Percentiles rank a stretch among this genome's conserved stretches.
Conservation (phyloP, 768 basidiomycete genomes). For the Collybia nuda region DNA sequence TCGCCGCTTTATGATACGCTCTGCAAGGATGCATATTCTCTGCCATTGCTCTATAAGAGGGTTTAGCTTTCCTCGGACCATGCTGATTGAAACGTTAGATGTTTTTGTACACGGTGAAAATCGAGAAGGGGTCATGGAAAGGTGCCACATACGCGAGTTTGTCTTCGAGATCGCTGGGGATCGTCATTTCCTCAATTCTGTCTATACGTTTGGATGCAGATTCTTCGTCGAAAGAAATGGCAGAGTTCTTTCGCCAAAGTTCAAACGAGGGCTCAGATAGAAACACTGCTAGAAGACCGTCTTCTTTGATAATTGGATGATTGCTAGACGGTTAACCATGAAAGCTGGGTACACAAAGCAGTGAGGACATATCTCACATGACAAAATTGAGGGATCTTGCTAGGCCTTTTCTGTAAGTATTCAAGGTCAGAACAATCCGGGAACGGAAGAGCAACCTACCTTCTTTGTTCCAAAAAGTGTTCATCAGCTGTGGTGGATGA, state of each 20-base stretch:
- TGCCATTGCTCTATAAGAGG: conserved; percentile 90
- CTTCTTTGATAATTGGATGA: conserved; percentile 89
- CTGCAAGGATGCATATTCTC: conserved; percentile 81
- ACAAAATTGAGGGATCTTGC: conserved; percentile 78
- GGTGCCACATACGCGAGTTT: conserved; percentile 65
- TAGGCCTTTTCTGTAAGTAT: conserved; percentile 65
- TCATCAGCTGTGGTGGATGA: conserved; percentile 63
- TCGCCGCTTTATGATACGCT: conserved; percentile 86
- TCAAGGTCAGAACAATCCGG: background rate
- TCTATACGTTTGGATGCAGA: conserved; percentile 78
- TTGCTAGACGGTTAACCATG: conserved; percentile 48
- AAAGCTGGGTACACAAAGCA: background rate
- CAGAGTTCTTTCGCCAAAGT: conserved; percentile 78
- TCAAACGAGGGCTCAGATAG: conserved; percentile 84
- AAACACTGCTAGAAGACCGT: conserved; percentile 80
- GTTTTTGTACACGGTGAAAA: background rate
- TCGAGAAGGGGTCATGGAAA: background rate
- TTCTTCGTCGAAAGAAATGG: conserved; percentile 85
- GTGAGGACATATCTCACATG: conserved; percentile 38
- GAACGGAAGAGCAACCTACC: conserved; percentile 35
- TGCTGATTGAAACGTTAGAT: conserved; percentile 35
- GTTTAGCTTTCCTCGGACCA: conserved; percentile 73
- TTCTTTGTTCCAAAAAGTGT: conserved; percentile 86
- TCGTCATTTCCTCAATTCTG: conserved; percentile 84
- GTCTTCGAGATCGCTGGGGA: conserved; percentile 90